A percentile compares a stretch with the other conserved stretches of the same genome.
These are phyloP conservation scores for Globisporangium camurandrum DNA, from an alignment of 352 stramenopile genomes.

Conservation along the genomic window DNA sequence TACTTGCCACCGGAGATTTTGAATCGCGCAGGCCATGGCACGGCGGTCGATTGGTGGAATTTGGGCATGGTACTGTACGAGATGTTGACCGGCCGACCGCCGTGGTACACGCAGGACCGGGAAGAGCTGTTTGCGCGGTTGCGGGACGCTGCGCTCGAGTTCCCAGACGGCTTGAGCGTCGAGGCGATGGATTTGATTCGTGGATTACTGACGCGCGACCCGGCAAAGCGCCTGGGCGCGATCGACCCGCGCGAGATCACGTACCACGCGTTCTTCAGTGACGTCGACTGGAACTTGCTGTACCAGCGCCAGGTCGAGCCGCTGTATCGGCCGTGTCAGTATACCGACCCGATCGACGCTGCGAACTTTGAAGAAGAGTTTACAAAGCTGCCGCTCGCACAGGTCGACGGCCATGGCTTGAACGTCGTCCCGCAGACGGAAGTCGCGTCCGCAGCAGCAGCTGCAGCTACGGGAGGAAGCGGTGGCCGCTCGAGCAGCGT, in stretches of 20 bases:
- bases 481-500: constrained; percentile 14
- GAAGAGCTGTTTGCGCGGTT: constrained; percentile 67
- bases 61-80: constrained; percentile 81
- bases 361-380: constrained; percentile 85
- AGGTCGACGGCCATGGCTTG: constrained; percentile 62
- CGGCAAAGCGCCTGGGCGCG: constrained; percentile 86
- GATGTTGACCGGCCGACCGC: constrained; percentile 68
- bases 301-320: constrained; percentile 71
- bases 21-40: constrained; percentile 69
- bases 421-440: constrained; percentile 45
- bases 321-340: constrained; percentile 77
- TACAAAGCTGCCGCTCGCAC: constrained; percentile 60
- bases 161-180: constrained; percentile 52
- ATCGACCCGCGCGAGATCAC: constrained; percentile 72
- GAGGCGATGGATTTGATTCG: constrained; percentile 77
- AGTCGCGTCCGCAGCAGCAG: constrained; percentile 8
- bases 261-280: constrained; percentile 75
- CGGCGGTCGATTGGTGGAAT: constrained; percentile 82
- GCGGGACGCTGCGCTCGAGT: constrained; percentile 59
- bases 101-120: constrained; percentile 78
- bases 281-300: constrained; percentile 77
- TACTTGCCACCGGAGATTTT: constrained; percentile 80
- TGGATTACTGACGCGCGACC: constrained; percentile 89
- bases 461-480: constrained; percentile 4
- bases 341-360: constrained; percentile 74